Conservation (phyloP, 768 basidiomycete genomes). For the Suillus variegatus region DNA sequence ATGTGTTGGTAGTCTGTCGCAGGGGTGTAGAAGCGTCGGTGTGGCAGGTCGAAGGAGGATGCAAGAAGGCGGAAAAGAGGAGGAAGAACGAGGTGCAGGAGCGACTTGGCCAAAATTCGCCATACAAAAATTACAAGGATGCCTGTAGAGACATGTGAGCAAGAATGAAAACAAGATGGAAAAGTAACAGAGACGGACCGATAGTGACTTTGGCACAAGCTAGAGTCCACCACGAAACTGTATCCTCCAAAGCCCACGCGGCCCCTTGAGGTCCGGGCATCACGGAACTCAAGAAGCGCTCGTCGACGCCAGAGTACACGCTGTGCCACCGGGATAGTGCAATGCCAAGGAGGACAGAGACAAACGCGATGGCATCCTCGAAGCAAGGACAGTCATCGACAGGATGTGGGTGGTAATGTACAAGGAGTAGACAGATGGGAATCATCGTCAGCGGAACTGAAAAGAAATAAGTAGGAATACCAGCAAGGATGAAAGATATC, state of each 20-base stretch:
- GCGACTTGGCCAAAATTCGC: slow-evolving; percentile 84
- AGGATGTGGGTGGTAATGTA: slow-evolving; percentile 92
- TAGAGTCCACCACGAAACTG: slow-evolving; percentile 37
- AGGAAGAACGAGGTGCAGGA: slow-evolving; percentile 74
- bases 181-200: slow-evolving; percentile 31
- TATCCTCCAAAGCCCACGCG: slow-evolving; percentile 33
- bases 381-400: slow-evolving; percentile 98
- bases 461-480: slow-evolving; percentile 16
- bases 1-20: slow-evolving; percentile 84
- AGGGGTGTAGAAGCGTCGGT: slow-evolving; percentile 85
- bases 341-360: slow-evolving; percentile 82
- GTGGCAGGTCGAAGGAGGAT: slow-evolving; percentile 69
- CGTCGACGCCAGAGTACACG: slow-evolving; percentile 41
- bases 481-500: slow-evolving; percentile 16
- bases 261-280: slow-evolving; percentile 64
- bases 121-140: slow-evolving; percentile 80
- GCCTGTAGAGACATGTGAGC: slow-evolving; percentile 41
- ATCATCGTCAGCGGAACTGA: slow-evolving; percentile 62
- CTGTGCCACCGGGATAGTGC: slow-evolving; percentile 68
- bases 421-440: slow-evolving; percentile 65
- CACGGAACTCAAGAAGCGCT: slow-evolving; percentile 28
- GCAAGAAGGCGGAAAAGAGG: slow-evolving; percentile 80
- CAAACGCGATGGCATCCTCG: slow-evolving; percentile 93
- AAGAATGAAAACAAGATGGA: background rate
- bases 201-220: slow-evolving; percentile 42